Evolutionary conservation across 2,329 filamentous ascomycete genomes (phyloP).

Genomic region (Aureobasidium uvarum): DNA sequence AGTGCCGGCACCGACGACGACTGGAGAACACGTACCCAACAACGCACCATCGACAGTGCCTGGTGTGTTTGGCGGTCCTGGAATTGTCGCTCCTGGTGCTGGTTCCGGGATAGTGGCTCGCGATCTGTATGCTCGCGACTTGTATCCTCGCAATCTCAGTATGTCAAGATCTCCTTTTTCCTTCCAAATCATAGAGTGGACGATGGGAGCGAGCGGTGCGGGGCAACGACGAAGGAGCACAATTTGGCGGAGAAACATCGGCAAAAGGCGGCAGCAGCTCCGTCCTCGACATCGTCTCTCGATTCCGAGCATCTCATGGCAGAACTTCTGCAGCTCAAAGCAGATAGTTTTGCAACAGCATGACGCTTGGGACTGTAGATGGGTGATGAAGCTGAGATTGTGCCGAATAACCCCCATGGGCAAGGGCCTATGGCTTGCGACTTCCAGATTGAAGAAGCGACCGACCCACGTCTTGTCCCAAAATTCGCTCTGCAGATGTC

Average conservation of each 20-base stretch:
- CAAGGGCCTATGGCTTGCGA: neutral
- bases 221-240: neutral
- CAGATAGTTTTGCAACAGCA: too few species aligned
- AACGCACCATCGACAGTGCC: constrained; percentile 2
- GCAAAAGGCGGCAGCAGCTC: neutral
- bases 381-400: too few species aligned
- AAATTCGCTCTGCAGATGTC: too few species aligned
- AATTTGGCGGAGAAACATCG: constrained; percentile 9
- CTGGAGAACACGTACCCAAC: constrained; percentile 11
- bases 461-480: too few species aligned
- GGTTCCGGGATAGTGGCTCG: constrained; percentile 2
- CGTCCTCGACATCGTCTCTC: neutral
- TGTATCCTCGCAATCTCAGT: constrained; percentile 3
- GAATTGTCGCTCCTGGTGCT: neutral
- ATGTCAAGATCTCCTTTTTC: constrained; percentile 17
- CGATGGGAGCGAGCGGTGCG: neutral
- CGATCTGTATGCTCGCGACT: neutral
- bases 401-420: too few species aligned
- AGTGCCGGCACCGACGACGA: constrained; percentile 1
- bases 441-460: too few species aligned
- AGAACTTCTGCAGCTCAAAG: neutral
- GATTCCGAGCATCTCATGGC: neutral
- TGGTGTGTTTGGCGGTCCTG: constrained; percentile 13
- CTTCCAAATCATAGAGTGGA: too few species aligned
- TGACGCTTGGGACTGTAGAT: too few species aligned